Percentiles rank a stretch among this genome's conserved stretches.
Conservation (phyloP, 2,329 filamentous ascomycete genomes). For the Fusarium goolgardi region DNA sequence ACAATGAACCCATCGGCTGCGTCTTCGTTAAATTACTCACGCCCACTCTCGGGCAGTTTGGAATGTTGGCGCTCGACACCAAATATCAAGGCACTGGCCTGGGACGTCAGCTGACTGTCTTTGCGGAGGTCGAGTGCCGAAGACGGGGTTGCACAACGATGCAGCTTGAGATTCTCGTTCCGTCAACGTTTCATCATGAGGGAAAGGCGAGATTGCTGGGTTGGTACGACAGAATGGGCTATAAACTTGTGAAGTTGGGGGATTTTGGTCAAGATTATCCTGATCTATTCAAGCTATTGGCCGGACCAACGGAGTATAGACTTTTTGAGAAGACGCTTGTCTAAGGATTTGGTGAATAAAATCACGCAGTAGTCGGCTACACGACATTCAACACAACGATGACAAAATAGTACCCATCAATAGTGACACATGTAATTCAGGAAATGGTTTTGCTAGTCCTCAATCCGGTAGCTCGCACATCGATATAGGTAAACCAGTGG, state of each 20-base stretch:
- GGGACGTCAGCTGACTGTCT: slow-evolving; percentile 43
- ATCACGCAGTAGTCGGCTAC: neutral
- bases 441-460: too few relatives aligned
- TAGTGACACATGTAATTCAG: neutral
- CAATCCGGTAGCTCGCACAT: neutral
- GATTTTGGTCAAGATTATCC: slow-evolving; percentile 48
- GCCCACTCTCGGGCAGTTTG: slow-evolving; percentile 42
- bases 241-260: slow-evolving; percentile 44
- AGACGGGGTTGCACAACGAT: slow-evolving; percentile 45
- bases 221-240: slow-evolving; percentile 49
- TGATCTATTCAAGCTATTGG: slow-evolving; percentile 41
- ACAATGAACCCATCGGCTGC: slow-evolving; percentile 42
- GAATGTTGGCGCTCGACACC: slow-evolving; percentile 47
- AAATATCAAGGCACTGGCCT: slow-evolving; percentile 42
- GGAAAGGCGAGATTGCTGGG: slow-evolving; percentile 45
- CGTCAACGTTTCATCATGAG: slow-evolving; percentile 44
- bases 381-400: neutral
- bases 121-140: slow-evolving; percentile 47
- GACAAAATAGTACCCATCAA: neutral
- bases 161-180: slow-evolving; percentile 48
- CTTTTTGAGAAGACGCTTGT: slow-evolving; percentile 47
- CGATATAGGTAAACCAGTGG: neutral
- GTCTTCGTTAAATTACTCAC: slow-evolving; percentile 43
- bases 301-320: slow-evolving; percentile 46
- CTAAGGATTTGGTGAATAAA: fast-evolving